phyloP scores from a whole-genome alignment of 805 yeast species.

The Sugiyamaella floridensis region DNA sequence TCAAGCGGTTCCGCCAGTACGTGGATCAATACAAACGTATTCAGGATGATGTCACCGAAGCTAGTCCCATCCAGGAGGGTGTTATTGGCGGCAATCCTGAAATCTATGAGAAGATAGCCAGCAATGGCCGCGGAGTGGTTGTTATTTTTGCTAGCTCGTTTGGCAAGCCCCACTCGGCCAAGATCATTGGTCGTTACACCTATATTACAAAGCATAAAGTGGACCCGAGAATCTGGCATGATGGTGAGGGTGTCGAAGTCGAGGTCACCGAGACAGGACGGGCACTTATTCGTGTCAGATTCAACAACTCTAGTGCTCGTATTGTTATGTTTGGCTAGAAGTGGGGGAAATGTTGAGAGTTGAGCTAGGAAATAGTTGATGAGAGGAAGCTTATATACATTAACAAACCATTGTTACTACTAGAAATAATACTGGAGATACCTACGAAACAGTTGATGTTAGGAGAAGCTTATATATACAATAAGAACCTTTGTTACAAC shows the following conservation, averaged over 20 bases:
- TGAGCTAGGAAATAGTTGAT: background rate
- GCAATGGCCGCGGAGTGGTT: background rate
- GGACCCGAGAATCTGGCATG: background rate
- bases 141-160: background rate
- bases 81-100: background rate
- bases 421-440: no score
- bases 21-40: background rate
- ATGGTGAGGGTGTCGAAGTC: background rate
- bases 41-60: background rate
- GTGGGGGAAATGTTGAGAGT: background rate
- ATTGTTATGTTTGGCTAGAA: background rate
- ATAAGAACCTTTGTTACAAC: no score
- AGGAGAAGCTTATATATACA: no score
- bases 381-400: no score
- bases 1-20: background rate
- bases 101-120: background rate
- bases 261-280: background rate
- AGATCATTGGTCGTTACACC: background rate
- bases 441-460: no score
- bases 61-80: background rate
- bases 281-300: background rate
- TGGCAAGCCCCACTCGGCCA: background rate
- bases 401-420: no score
- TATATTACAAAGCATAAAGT: background rate
- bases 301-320: background rate